Percentiles rank a stretch among this genome's conserved stretches.
Conservation (phyloP, 2,329 filamentous ascomycete species). For the Metarhizium robertsii region DNA sequence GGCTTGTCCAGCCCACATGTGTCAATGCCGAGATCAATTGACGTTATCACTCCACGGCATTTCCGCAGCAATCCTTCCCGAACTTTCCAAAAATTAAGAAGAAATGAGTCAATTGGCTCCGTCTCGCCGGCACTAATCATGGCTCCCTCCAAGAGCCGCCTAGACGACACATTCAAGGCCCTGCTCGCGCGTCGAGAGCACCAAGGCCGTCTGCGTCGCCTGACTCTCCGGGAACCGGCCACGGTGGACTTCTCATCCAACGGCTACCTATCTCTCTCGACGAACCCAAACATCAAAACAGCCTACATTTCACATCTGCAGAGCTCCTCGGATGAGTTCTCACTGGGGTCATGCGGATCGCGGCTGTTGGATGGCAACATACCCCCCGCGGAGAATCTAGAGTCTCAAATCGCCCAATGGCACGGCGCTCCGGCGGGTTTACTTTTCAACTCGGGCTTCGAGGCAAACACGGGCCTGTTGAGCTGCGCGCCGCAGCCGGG, state of each 20-base stretch:
- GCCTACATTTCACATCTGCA: constrained; percentile 46
- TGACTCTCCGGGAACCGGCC: constrained; percentile 52
- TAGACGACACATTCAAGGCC: constrained; percentile 19
- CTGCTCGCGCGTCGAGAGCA: constrained; percentile 19
- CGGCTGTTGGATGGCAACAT: constrained; percentile 45
- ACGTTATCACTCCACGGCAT: not conserved
- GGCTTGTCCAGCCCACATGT: not conserved
- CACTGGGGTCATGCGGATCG: constrained; percentile 42
- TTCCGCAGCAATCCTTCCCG: not conserved
- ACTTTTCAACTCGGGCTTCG: constrained; percentile 52
- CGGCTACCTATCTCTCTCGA: constrained; percentile 68
- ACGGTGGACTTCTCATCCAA: constrained; percentile 73
- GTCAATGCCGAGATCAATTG: not conserved
- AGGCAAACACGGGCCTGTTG: constrained; percentile 58
- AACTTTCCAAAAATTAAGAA: not conserved
- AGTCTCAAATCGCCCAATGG: constrained; percentile 36
- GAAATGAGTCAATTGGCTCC: not conserved
- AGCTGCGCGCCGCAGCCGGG: constrained; percentile 48
- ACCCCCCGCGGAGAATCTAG: constrained; percentile 32
- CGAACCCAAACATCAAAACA: constrained; percentile 40
- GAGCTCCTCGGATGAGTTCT: constrained; percentile 6
- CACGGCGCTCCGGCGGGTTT: constrained; percentile 36
- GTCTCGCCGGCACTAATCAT: constrained; percentile 1
- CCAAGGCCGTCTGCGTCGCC: constrained; percentile 30
- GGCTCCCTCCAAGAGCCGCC: not conserved